phyloP scores from a whole-genome alignment of 768 basidiomycete species.

The Lactarius hatsudake region DNA sequence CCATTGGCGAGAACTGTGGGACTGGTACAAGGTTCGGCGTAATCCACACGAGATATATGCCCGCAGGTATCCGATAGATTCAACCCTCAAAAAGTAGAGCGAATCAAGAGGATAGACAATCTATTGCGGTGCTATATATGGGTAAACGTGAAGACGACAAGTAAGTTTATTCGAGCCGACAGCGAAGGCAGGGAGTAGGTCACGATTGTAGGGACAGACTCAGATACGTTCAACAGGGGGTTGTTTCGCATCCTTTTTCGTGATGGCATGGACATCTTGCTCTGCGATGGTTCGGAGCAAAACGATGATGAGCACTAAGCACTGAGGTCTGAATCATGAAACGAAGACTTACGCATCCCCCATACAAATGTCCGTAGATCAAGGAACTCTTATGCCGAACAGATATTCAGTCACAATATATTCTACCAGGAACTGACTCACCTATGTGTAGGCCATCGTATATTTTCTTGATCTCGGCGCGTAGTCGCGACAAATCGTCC shows the following conservation, averaged over 20 bases:
- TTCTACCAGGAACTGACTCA: constrained; percentile 35
- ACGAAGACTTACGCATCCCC: constrained; percentile 72
- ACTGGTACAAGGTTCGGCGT: not conserved
- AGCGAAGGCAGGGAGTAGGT: not conserved
- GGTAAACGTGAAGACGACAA: not conserved
- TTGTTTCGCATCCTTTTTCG: constrained; percentile 62
- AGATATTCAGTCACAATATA: constrained; percentile 12
- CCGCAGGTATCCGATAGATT: not conserved
- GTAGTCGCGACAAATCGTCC: constrained; percentile 73
- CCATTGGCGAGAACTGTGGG: not conserved
- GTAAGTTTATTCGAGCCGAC: constrained; percentile 5
- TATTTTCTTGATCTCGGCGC: constrained; percentile 83
- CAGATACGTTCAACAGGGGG: constrained; percentile 20
- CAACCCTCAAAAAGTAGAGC: not conserved
- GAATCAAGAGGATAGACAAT: not conserved
- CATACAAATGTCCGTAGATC: constrained; percentile 79
- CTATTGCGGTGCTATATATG: not conserved
- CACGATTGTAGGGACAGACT: constrained; percentile 1
- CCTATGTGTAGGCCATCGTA: constrained; percentile 83
- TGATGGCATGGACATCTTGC: constrained; percentile 73
- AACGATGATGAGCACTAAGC: not conserved
- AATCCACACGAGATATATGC: not conserved
- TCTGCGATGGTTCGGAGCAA: constrained; percentile 42
- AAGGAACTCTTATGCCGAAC: constrained; percentile 58
- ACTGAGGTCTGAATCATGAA: not conserved